Base-by-base conservation (phyloP, 176 grass and related monocot species). In the maize (Zea mays) region DNA sequence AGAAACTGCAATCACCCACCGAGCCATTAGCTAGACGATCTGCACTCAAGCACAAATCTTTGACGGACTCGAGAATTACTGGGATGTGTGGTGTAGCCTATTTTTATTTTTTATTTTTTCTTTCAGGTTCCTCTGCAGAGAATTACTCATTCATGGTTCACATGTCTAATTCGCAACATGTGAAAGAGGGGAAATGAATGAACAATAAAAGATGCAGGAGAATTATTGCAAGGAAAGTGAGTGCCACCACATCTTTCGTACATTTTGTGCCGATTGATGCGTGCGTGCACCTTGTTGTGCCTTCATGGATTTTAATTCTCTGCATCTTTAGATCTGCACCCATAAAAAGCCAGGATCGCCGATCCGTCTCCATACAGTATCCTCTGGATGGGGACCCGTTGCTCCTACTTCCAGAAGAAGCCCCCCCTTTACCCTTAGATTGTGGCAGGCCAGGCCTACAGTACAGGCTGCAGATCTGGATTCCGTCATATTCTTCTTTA, bases 1-100 rank as follows among this genome's bases (percentile, higher is more conserved):
- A 13, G 15, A 69, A 69, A 71, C 56, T 77, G 27, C 78, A 67
- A 65, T 48, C 65, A 72, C 58, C 59, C 67, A 72, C 66, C 6
- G 36, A 71, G 79, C 57, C 56, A 27, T 56, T 55, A 19, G 12
- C 62, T 50, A 81, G 21, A 17, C 13, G 49, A 65, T 86, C 72
- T 79, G 13, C 10, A 39, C 44, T 64, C 33, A 72, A 12, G 61
- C 38, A 72, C 15, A 51, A 61, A 67, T 50, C 62, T 81, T 76
- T 60, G 12, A 56, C 45, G 68, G 43, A 43, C 6, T 15, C 62
- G 67, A 0, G 41, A 73, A 79, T 79, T 37, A 59, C 73, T 85
- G 76, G 61, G 36, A 49, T 67, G 2, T 67, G 2, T 60, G 49
- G 59, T 85, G 21, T 56, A 54, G 5, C 47, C 48, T 54, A 12